Base-by-base conservation (phyloP, 2,329 filamentous ascomycete species). In the Monosporascus sp. region DNA sequence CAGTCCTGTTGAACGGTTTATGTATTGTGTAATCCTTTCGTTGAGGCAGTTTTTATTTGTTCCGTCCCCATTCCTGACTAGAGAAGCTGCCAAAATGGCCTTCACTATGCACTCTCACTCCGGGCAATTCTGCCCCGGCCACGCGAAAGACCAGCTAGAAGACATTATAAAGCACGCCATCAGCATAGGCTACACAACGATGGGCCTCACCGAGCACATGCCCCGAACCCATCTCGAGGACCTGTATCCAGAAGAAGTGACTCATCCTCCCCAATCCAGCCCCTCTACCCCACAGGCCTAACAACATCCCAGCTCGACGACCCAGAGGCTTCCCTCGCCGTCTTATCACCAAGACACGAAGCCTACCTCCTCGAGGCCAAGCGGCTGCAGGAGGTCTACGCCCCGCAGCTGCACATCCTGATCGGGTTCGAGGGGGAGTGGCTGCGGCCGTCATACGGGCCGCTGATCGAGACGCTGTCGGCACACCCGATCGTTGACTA, bases 21-120 rank as follows among this genome's bases (percentile, higher is more conserved):
- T 14, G 11, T 34, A 3, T 34, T 34, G 9, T 34, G 31, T 34
- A 34, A 34, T 34, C 9, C 11, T 34, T 34, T 34, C 31, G 9
- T 34, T 34, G 11, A 34, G 9, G 4, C 2, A 5, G 31, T 34
- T 34, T 5, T 34, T 5, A 14, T 5, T 14, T 5, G 31, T 34
- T 34, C 31, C 3, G 31, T 14, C 14, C 31, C 31, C 9, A 5
- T 34, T 34, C 31, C 11, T 34, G 5, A 34, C 31, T 14, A 34
- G 31, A 34, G 31, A 34, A 34, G 11, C 9, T 22, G 22, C 24
- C 56, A 66, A 44, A 50, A 97, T 97, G 94, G 92, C 93, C 2
- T 96, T 96, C 74, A 95, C 94, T 5, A 95, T 97, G 77, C 94
- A 99, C 72, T 96, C 90, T 66, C 94, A 99, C 74, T 97, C 94